A percentile compares a stretch with the other conserved stretches of the same genome.
Evolutionary conservation across 495 filamentous ascomycete genomes (phyloP).

Genomic region (Elasticomyces elasticus): DNA sequence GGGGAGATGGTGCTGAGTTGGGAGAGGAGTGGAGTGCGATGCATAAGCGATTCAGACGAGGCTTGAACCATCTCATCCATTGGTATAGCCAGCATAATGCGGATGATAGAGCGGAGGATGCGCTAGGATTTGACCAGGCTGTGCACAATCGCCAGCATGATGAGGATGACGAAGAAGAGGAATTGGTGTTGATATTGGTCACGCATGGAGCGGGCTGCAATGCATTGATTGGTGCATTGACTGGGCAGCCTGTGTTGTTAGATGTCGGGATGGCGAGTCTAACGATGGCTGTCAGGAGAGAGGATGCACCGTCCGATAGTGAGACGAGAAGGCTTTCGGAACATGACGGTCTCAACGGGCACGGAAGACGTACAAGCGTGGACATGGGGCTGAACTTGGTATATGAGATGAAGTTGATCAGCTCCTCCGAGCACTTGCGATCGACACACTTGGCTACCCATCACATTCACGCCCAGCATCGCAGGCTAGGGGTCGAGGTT

Average conservation of each 20-base stretch:
- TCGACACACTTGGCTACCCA: too few relatives aligned
- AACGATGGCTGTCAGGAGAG: conserved; percentile 74
- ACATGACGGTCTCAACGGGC: background rate
- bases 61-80: conserved; percentile 61
- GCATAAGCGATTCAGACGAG: conserved; percentile 77
- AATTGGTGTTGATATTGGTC: conserved; percentile 80
- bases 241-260: conserved; percentile 75
- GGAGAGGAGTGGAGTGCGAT: conserved; percentile 93
- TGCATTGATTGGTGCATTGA: conserved; percentile 83
- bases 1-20: conserved; percentile 78
- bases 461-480: conserved; percentile 26
- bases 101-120: conserved; percentile 25
- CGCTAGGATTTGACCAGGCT: conserved; percentile 17
- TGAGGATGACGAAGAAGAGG: conserved; percentile 46
- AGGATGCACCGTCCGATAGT: conserved; percentile 19
- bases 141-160: conserved; percentile 28
- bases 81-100: conserved; percentile 62
- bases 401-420: conserved; percentile 68
- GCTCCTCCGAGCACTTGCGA: conserved; percentile 75
- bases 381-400: conserved; percentile 42
- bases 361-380: conserved; percentile 23
- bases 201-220: conserved; percentile 98
- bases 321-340: background rate
- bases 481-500: background rate
- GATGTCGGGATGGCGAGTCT: conserved; percentile 85